phyloP scores from a whole-genome alignment of 176 grass and related monocot species.

The Bolboschoenus planiculmis region DNA sequence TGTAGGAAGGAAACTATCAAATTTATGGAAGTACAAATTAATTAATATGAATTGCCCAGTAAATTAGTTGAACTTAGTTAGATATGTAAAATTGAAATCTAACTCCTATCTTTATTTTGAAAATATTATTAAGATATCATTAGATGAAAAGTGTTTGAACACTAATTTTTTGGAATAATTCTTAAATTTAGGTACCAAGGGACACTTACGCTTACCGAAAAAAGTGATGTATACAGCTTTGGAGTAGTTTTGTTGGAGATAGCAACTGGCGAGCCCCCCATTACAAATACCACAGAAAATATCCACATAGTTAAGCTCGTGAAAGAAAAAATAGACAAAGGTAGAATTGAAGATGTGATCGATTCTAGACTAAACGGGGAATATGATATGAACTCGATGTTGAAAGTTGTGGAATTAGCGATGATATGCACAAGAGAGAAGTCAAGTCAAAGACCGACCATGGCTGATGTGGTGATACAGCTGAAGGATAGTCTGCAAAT shows the following conservation, averaged over 20 bases:
- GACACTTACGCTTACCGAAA: conserved; percentile 10
- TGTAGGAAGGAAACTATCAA: neutral
- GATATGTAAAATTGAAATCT: neutral
- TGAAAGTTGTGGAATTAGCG: conserved; percentile 28
- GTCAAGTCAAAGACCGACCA: neutral
- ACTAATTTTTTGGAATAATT: no score
- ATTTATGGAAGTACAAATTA: neutral
- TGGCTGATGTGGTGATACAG: conserved; percentile 15
- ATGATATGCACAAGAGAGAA: conserved; percentile 13
- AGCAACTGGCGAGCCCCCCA: conserved; percentile 12
- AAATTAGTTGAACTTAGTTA: neutral
- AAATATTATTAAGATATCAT: neutral
- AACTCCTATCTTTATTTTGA: neutral
- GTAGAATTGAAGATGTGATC: conserved; percentile 4
- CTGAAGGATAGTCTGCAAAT: conserved; percentile 8
- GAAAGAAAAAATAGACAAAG: neutral
- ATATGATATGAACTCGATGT: conserved; percentile 15
- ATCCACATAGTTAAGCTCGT: conserved; percentile 21
- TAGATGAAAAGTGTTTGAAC: no score
- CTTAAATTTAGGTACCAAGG: neutral
- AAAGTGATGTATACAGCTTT: conserved; percentile 25
- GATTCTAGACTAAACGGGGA: conserved; percentile 21
- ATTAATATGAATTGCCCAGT: neutral
- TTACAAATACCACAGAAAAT: neutral
- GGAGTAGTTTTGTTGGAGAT: conserved; percentile 11